Evolutionary conservation across 495 filamentous ascomycete genomes (phyloP).

Genomic region (Xylaria palmicola): DNA sequence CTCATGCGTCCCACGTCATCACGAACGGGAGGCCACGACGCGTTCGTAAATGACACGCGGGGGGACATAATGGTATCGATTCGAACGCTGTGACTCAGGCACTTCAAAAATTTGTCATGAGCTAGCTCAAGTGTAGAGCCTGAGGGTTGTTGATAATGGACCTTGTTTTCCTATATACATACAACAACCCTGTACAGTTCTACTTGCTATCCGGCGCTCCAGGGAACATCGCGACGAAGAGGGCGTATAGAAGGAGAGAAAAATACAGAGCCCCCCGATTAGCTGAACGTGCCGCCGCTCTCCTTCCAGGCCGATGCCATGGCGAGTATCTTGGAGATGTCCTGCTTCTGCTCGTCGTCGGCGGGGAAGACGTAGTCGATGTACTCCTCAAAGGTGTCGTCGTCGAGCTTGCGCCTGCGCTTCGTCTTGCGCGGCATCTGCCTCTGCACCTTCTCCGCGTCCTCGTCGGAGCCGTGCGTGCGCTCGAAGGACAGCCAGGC

Average conservation of each 20-base stretch:
- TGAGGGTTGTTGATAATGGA: too few species aligned
- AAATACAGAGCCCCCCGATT: conserved; percentile 1
- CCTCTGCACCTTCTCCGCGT: conserved; percentile 80
- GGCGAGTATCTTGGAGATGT: conserved; percentile 77
- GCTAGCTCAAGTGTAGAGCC: too few species aligned
- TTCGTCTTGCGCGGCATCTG: conserved; percentile 94
- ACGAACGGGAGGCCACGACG: too few species aligned
- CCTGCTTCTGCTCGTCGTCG: conserved; percentile 84
- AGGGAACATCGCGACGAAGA: background rate
- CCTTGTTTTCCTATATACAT: conserved; percentile 3
- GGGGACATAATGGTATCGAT: too few species aligned
- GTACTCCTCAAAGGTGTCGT: conserved; percentile 96
- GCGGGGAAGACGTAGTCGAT: conserved; percentile 97
- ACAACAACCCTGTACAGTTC: conserved; percentile 2
- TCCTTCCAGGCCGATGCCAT: conserved; percentile 91
- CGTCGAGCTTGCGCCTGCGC: conserved; percentile 90
- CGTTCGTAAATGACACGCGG: too few species aligned
- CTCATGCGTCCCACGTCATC: too few species aligned
- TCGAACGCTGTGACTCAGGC: too few species aligned
- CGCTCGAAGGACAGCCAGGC: conserved; percentile 90
- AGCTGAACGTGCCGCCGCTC: conserved; percentile 34
- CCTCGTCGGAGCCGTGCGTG: conserved; percentile 72
- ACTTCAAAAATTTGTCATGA: too few species aligned
- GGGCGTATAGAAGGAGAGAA: too few species aligned
- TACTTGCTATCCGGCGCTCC: background rate